Conservation (phyloP, 2,329 filamentous ascomycete species). For the Ramularia endophylla region DNA sequence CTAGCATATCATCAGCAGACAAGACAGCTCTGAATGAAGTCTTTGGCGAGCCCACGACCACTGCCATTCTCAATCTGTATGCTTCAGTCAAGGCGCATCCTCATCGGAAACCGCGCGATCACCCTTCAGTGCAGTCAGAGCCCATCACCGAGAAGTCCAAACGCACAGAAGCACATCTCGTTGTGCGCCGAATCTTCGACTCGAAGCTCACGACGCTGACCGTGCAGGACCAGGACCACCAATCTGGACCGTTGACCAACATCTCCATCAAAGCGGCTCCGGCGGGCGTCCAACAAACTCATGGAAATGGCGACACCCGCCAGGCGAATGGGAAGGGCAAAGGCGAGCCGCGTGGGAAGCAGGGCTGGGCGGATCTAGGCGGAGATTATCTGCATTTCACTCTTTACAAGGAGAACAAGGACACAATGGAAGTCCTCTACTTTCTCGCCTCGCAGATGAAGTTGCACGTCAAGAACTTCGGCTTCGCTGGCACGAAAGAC, state of each 20-base stretch:
- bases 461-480: conserved; percentile 61
- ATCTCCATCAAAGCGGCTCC: conserved; percentile 51
- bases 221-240: conserved; percentile 54
- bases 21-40: conserved; percentile 34
- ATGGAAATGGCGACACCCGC: conserved; percentile 12
- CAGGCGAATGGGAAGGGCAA: conserved; percentile 9
- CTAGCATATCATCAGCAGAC: conserved; percentile 34
- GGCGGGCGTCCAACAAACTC: conserved; percentile 24
- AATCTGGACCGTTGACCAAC: conserved; percentile 50
- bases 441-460: conserved; percentile 70
- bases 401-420: conserved; percentile 93
- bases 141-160: conserved; percentile 55
- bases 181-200: conserved; percentile 72
- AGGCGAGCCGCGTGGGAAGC: conserved; percentile 35
- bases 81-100: conserved; percentile 49
- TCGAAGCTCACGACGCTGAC: conserved; percentile 72
- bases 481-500: conserved; percentile 88
- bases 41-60: conserved; percentile 48
- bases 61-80: conserved; percentile 51
- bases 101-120: conserved; percentile 50
- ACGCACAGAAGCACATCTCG: conserved; percentile 58
- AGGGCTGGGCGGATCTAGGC: conserved; percentile 60
- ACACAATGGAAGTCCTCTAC: conserved; percentile 85
- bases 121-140: conserved; percentile 48
- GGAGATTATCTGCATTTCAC: conserved; percentile 86